Conservation (phyloP, 805 yeast genomes). For the Wickerhamomyces strasburgensis region DNA sequence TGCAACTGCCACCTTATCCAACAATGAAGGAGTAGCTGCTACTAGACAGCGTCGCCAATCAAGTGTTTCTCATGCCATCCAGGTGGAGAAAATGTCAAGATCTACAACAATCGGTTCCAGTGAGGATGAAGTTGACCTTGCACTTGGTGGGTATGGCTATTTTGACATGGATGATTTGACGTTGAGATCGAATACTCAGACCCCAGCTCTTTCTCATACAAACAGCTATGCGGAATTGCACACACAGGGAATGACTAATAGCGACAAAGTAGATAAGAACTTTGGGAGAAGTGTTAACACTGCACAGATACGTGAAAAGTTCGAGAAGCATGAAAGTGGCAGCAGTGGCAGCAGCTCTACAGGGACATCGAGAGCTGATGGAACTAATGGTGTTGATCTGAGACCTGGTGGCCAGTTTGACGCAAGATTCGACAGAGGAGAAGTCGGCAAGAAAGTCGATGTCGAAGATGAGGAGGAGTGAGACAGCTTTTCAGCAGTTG, state of each 20-base stretch:
- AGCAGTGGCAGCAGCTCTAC: constrained; percentile 2
- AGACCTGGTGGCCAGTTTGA: constrained; percentile 27
- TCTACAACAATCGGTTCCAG: constrained; percentile 19
- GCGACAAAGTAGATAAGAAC: constrained; percentile 20
- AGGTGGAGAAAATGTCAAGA: constrained; percentile 18
- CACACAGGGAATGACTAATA: background rate
- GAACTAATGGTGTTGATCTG: background rate
- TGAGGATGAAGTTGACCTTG: constrained; percentile 26
- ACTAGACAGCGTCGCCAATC: constrained; percentile 4
- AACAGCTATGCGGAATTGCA: constrained; percentile 13
- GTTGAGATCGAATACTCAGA: constrained; percentile 49
- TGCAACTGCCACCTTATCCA: no score
- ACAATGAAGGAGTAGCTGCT: no score
- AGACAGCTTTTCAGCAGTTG: background rate
- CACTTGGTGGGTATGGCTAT: constrained; percentile 75
- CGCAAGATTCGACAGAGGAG: constrained; percentile 35
- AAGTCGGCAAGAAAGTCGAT: constrained; percentile 34
- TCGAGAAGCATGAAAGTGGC: constrained; percentile 14
- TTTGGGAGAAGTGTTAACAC: constrained; percentile 18
- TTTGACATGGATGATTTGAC: constrained; percentile 68
- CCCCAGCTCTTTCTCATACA: constrained; percentile 17
- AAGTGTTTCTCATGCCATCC: constrained; percentile 10
- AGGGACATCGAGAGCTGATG: constrained; percentile 2
- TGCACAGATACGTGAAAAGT: constrained; percentile 20
- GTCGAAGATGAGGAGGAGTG: constrained; percentile 14